Conservation (phyloP, 148 eudicot species). For the Spergularia marina region DNA sequence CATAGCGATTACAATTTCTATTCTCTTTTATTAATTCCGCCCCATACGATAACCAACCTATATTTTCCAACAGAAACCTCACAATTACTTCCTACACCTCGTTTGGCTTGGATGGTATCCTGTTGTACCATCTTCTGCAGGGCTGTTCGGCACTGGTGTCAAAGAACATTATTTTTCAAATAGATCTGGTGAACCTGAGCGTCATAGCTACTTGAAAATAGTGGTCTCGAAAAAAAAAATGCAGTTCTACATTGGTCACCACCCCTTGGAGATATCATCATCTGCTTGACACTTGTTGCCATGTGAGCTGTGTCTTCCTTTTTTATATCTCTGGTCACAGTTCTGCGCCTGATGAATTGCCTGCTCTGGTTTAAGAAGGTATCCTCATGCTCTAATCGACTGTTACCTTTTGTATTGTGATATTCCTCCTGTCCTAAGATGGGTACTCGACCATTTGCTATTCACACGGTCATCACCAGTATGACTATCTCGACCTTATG, state of each 20-base stretch:
- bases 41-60: no score
- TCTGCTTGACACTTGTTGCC: slow-evolving; percentile 64
- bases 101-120: slow-evolving; percentile 50
- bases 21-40: no score
- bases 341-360: background rate
- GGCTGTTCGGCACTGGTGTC: slow-evolving; percentile 34
- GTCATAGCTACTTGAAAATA: slow-evolving; percentile 73
- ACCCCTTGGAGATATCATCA: slow-evolving; percentile 79
- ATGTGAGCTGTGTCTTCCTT: slow-evolving; percentile 49
- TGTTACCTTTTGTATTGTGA: background rate
- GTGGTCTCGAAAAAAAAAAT: background rate
- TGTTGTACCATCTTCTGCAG: slow-evolving; percentile 41
- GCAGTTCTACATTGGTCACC: slow-evolving; percentile 73
- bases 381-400: background rate
- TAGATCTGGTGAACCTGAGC: slow-evolving; percentile 74
- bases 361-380: background rate
- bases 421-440: background rate
- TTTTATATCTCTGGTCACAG: background rate
- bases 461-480: no score
- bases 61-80: no score
- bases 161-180: slow-evolving; percentile 61
- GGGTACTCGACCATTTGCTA: no score
- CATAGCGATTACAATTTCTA: no score
- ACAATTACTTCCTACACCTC: slow-evolving; percentile 57
- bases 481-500: no score